Base-by-base conservation (phyloP, 1,284 basidiomycete genomes). In the Erythrobasidium hasegawianum region DNA sequence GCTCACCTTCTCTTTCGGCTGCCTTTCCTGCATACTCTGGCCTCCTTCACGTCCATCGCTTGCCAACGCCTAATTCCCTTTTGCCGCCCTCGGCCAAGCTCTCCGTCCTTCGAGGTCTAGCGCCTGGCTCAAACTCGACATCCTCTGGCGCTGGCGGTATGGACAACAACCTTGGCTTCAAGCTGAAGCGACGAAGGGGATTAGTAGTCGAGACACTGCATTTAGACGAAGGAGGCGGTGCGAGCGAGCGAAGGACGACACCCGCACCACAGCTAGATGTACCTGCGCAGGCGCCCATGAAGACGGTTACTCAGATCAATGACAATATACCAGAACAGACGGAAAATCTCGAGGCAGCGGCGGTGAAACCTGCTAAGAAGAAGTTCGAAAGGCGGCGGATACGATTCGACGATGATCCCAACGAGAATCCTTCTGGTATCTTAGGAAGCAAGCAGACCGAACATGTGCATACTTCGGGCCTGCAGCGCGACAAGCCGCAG, bases 111-210 rank as follows among this genome's bases (percentile, higher is more conserved):
- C 53, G 74, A 33, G 70, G 69, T 4, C 58, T 75, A 24, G 68
- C 61, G 26, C 86, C 89, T 16, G 90, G 89, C 10, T 67, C 69
- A 10, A 80, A 80, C 26, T 78, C 79, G 10, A 75, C 76, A 8
- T 84, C 84, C 1, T 82, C 83, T 20, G 88, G 90, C 14, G 92
- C 79, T 14, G 81, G 81, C 0, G 75, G 74, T 2, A 73, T 75
- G 29, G 81, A 97, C 77, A 97, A 97, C 78, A 97, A 97, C 73
- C 82, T 98, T 16, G 92, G 89, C 5, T 98, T 97, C 83, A 90
- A 88, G 76, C 89, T 92, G 72, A 94, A 87, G 74, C 82, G 94
- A 69, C 92, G 90, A 76, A 80, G 89, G 41, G 62, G 62, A 18
- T 81, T 97, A 56, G 81, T 95, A 22, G 85, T 97, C 71, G 94